Conservation (phyloP, 345 rosid species). For the Garcia nutans region DNA sequence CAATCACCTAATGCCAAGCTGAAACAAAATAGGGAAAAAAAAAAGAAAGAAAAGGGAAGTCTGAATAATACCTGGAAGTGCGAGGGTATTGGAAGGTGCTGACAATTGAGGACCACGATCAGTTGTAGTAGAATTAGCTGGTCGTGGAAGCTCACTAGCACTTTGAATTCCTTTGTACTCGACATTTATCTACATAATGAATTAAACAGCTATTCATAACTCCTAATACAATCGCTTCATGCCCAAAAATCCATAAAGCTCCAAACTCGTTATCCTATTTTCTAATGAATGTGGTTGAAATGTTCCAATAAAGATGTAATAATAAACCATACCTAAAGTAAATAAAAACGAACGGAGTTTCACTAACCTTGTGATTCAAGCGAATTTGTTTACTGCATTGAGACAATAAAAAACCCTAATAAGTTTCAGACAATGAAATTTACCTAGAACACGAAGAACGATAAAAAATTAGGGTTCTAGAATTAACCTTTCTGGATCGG, state of each 20-base stretch:
- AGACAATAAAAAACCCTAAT: constrained; percentile 3
- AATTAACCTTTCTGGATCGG: constrained; percentile 72
- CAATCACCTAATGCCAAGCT: not conserved
- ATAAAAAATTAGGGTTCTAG: not conserved
- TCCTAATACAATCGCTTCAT: not conserved
- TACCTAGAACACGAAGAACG: not conserved
- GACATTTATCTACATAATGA: constrained; percentile 47
- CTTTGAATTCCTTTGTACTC: constrained; percentile 61
- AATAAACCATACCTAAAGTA: constrained; percentile 10
- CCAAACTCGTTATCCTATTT: not conserved
- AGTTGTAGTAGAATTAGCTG: constrained; percentile 28
- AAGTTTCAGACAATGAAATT: not conserved
- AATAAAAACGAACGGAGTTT: not conserved
- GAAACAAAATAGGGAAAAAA: no score
- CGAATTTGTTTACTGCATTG: constrained; percentile 78
- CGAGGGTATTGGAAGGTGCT: constrained; percentile 53
- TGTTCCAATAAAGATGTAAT: not conserved
- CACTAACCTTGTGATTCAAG: constrained; percentile 77
- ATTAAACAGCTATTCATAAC: not conserved
- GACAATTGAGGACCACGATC: constrained; percentile 35
- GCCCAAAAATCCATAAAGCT: not conserved
- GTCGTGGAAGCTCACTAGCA: constrained; percentile 41
- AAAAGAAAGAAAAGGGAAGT: no score
- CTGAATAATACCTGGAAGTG: constrained; percentile 58
- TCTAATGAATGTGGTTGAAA: not conserved